Percentiles rank a stretch among this genome's conserved stretches.
Evolutionary conservation across 495 filamentous ascomycete species (phyloP).

Genomic region (Cercophora newfieldiana): DNA sequence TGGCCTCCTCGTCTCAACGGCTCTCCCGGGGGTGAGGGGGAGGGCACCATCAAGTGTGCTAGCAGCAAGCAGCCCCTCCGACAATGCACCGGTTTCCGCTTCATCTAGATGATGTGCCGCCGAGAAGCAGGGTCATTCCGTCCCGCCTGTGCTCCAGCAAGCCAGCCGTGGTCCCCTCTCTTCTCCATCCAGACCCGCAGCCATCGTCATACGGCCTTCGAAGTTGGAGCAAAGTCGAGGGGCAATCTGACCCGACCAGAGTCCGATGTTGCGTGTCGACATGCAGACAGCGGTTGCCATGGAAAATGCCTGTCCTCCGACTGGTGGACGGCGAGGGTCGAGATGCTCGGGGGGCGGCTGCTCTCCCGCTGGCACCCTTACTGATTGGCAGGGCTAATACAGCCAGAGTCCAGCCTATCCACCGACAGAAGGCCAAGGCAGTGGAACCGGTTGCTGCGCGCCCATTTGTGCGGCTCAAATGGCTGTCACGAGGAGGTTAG

Average conservation of each 20-base stretch:
- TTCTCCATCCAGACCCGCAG: conserved; percentile 29
- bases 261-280: conserved; percentile 20
- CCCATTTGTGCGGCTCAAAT: conserved; percentile 38
- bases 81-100: conserved; percentile 26
- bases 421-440: conserved; percentile 18
- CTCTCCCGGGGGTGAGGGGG: conserved; percentile 16
- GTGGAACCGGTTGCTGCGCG: conserved; percentile 25
- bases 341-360: conserved; percentile 24
- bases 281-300: conserved; percentile 21
- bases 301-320: conserved; percentile 13
- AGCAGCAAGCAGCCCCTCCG: conserved; percentile 11
- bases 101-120: conserved; percentile 32
- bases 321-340: conserved; percentile 23
- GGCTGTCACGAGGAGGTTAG: conserved; percentile 22
- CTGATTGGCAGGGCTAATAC: conserved; percentile 34
- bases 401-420: conserved; percentile 11
- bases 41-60: conserved; percentile 16
- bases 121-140: conserved; percentile 30
- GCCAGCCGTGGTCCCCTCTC: conserved; percentile 21
- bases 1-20: conserved; percentile 12
- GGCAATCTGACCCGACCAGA: conserved; percentile 17
- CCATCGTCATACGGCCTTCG: conserved; percentile 25
- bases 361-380: conserved; percentile 13
- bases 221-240: conserved; percentile 15
- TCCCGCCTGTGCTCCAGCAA: conserved; percentile 24